phyloP scores from a whole-genome alignment of 208 protist genomes.

The Entamoeba histolytica region DNA sequence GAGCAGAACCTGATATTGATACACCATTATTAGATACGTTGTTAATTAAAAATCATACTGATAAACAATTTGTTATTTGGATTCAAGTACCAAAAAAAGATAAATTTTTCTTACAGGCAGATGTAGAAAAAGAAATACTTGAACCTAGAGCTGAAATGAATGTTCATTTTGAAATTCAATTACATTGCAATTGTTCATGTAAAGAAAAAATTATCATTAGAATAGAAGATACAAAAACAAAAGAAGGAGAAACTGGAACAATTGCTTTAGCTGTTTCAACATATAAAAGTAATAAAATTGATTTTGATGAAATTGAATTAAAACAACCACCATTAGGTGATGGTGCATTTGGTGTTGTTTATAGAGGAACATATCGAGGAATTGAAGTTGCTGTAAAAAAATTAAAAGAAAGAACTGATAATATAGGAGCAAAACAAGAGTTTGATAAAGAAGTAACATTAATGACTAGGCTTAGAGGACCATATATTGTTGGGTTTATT shows the following conservation, averaged over 20 bases:
- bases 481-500: slow-evolving; percentile 39
- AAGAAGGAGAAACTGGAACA: not conserved
- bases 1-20: not conserved
- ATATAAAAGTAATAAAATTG: not conserved
- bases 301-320: not conserved
- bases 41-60: not conserved
- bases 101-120: not conserved
- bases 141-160: not conserved
- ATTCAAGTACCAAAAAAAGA: not conserved
- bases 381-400: slow-evolving; percentile 28
- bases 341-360: not conserved
- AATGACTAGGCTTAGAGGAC: slow-evolving; percentile 23
- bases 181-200: not conserved
- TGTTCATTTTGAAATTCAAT: not conserved
- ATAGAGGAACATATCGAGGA: slow-evolving; percentile 3
- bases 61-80: not conserved
- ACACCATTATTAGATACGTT: not conserved
- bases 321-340: not conserved
- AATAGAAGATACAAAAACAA: not conserved
- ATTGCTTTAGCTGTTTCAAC: not conserved
- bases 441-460: slow-evolving; percentile 31
- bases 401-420: not conserved
- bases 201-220: not conserved
- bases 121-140: not conserved
- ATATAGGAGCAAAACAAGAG: slow-evolving; percentile 1